These are phyloP conservation scores for Myriosclerotinia scirpicola DNA, from an alignment of 2,329 filamentous ascomycete species.

Conservation along the genomic window DNA sequence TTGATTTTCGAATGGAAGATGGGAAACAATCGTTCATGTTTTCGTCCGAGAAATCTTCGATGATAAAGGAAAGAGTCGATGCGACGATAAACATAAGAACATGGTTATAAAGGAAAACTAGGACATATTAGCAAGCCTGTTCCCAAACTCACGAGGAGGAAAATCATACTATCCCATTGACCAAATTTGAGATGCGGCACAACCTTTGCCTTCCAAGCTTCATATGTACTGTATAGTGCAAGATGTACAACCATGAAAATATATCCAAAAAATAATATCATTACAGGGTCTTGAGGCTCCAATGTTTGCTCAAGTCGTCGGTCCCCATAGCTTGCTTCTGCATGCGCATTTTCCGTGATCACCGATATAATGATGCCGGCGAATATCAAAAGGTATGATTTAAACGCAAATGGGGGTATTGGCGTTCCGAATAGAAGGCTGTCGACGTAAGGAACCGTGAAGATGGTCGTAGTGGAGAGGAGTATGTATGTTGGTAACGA, in stretches of 20 bases:
- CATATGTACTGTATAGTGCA: slow-evolving; percentile 19
- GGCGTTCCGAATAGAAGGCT: slow-evolving; percentile 18
- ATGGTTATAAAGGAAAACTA: slow-evolving; percentile 23
- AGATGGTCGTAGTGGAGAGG: slow-evolving; percentile 22
- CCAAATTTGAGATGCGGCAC: slow-evolving; percentile 19
- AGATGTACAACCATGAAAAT: slow-evolving; percentile 18
- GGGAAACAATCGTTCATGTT: slow-evolving; percentile 24
- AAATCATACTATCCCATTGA: slow-evolving; percentile 20
- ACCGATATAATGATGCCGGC: slow-evolving; percentile 21
- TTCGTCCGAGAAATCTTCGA: slow-evolving; percentile 22
- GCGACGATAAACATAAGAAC: slow-evolving; percentile 9
- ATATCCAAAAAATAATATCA: slow-evolving; percentile 24
- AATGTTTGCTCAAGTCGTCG: slow-evolving; percentile 22
- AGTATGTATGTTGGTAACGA: slow-evolving; percentile 23
- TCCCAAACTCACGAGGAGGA: too few relatives aligned
- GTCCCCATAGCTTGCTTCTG: slow-evolving; percentile 20
- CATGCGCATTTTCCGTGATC: slow-evolving; percentile 21
- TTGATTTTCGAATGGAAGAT: background rate
- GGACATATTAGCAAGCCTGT: background rate
- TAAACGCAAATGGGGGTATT: slow-evolving; percentile 15
- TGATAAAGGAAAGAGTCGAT: slow-evolving; percentile 3
- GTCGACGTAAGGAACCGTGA: slow-evolving; percentile 20
- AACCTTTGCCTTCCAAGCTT: slow-evolving; percentile 21
- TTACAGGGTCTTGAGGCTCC: slow-evolving; percentile 23
- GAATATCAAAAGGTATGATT: slow-evolving; percentile 17